Evolutionary conservation across 345 rosid genomes (phyloP).

Genomic region (Salix koriyanagi): DNA sequence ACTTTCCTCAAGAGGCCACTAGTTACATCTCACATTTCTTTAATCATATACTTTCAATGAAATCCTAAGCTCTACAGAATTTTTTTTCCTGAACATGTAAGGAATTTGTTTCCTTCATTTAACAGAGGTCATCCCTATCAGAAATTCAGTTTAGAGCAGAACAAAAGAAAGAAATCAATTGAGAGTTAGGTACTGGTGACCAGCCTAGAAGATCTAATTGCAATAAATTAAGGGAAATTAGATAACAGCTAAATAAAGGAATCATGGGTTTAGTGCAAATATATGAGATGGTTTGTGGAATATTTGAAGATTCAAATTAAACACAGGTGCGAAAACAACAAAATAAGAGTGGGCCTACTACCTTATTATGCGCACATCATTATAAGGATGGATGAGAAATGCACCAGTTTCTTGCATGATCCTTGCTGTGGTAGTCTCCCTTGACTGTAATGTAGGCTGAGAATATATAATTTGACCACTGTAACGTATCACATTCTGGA

Average conservation of each 20-base stretch:
- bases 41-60: not conserved
- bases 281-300: not conserved
- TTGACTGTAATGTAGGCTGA: slow-evolving; percentile 57
- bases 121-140: not conserved
- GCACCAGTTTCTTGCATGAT: slow-evolving; percentile 74
- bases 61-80: not conserved
- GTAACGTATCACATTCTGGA: slow-evolving; percentile 72
- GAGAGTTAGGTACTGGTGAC: not conserved
- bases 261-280: too few relatives aligned
- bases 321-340: not conserved
- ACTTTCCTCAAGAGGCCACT: not conserved
- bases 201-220: not conserved
- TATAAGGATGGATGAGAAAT: slow-evolving; percentile 75
- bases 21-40: not conserved
- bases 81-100: not conserved
- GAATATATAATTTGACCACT: slow-evolving; percentile 81
- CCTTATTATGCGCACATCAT: slow-evolving; percentile 75
- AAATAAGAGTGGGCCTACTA: slow-evolving; percentile 18
- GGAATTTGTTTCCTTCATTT: not conserved
- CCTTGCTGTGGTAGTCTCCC: slow-evolving; percentile 57
- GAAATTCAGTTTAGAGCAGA: not conserved
- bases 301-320: not conserved
- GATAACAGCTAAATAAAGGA: too few relatives aligned
- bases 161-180: not conserved
- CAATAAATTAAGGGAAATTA: not conserved